Evolutionary conservation across 1,284 basidiomycete genomes (phyloP), one percentile per base, ranked within the genome.

Genomic region (Mycena sp.): DNA sequence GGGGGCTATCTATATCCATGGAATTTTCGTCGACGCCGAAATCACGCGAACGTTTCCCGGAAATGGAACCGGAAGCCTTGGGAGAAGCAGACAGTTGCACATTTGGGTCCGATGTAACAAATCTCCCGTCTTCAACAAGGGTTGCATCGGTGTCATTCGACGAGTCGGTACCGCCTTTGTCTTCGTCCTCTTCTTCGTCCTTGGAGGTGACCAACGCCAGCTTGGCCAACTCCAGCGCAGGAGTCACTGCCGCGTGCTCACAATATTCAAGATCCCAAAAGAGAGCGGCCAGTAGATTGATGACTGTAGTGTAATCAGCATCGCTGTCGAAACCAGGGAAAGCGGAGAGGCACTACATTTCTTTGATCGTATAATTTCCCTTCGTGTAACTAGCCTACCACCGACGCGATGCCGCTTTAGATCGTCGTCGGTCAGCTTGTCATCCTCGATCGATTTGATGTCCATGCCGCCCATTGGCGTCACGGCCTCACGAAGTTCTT

Each of bases 121-220:
- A 44, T 21, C 60, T 32, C 23, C 80, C 84, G 72, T 93, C 91
- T 61, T 94, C 92, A 48, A 94, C 92, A 30, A 94, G 84, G 9
- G 93, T 93, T 14, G 90, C 91, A 74, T 94, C 92, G 1, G 91
- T 92, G 71, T 93, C 91, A 68, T 92, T 90, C 17, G 90, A 92
- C n/a, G 89, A 87, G 70, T 91, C 91, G 5, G 90, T 91, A 44
- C 87, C 88, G 59, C 85, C 83, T 69, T 84, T 85, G 65, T 89
- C 88, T 66, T 92, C 90, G 62, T 94, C 92, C 64, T 93, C 91
- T 72, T 94, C 92, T 74, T 96, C 95, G 67, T 96, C 93, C 71
- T 93, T 88, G 3, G 93, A 92, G 3, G 95, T 95, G 19, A 97
- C 91, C 17, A 98, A 83, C 0, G 95, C 95, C n/a, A 98, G 85